phyloP scores from a whole-genome alignment of 2,329 filamentous ascomycete species.

The Neocatenulostroma microsporum region DNA sequence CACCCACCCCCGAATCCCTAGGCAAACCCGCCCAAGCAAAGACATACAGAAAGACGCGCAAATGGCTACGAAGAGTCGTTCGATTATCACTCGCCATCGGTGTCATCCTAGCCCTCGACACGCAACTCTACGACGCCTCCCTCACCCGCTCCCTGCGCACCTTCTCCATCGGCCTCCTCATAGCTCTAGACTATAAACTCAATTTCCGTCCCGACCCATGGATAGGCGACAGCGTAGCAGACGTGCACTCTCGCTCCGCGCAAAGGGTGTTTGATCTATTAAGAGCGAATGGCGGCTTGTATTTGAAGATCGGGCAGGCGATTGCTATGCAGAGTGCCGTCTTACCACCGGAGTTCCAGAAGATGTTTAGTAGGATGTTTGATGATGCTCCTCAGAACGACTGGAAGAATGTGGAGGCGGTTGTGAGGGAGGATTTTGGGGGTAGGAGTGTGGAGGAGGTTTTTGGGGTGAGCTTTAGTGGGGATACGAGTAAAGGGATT shows the following conservation, averaged over 20 bases:
- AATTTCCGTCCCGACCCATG: conserved; percentile 81
- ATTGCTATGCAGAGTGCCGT: conserved; percentile 97
- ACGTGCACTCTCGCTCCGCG: conserved; percentile 76
- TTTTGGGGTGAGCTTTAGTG: conserved; percentile 73
- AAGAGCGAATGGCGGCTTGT: conserved; percentile 80
- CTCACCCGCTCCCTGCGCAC: conserved; percentile 72
- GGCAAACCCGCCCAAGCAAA: conserved; percentile 64
- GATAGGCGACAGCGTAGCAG: conserved; percentile 63
- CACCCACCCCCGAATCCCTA: conserved; percentile 70
- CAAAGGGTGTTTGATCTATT: conserved; percentile 74
- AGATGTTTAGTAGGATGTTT: conserved; percentile 95
- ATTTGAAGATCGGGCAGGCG: conserved; percentile 95
- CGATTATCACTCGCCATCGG: conserved; percentile 55
- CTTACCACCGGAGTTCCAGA: conserved; percentile 86
- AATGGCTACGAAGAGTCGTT: conserved; percentile 68
- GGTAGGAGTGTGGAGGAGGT: conserved; percentile 80
- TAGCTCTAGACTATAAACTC: conserved; percentile 90
- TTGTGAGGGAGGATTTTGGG: conserved; percentile 85
- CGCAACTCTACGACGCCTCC: conserved; percentile 67
- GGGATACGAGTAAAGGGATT: conserved; percentile 47
- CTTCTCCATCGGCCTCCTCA: conserved; percentile 68
- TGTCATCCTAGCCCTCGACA: conserved; percentile 61
- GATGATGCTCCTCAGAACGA: conserved; percentile 92
- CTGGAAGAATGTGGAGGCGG: conserved; percentile 77
- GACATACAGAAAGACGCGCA: conserved; percentile 60